A percentile compares a stretch with the other conserved stretches of the same genome.
Evolutionary conservation across 345 rosid species (phyloP).

Genomic region (Odontarrhena argentea): DNA sequence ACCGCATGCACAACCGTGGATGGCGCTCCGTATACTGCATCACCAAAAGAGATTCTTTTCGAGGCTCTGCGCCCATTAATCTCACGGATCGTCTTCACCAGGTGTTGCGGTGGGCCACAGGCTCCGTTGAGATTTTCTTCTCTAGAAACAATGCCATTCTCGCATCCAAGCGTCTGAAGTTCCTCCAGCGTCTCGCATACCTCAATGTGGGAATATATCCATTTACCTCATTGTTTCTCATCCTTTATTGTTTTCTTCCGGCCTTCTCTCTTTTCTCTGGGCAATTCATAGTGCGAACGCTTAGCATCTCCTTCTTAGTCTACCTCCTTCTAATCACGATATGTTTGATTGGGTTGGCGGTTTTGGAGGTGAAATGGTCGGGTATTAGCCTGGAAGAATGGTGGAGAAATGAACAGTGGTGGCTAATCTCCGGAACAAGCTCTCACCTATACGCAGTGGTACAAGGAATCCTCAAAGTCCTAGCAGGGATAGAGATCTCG

Average conservation of each 20-base stretch:
- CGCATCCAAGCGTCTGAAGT: slow-evolving; percentile 59
- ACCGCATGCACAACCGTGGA: slow-evolving; percentile 97
- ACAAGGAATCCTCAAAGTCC: slow-evolving; percentile 80
- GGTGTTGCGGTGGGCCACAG: slow-evolving; percentile 96
- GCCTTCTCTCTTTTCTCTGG: slow-evolving; percentile 95
- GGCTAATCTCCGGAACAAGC: slow-evolving; percentile 94
- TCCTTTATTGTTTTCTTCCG: slow-evolving; percentile 91
- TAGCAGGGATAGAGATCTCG: slow-evolving; percentile 92
- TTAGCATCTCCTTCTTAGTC: slow-evolving; percentile 57
- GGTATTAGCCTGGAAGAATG: slow-evolving; percentile 85
- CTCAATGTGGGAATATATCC: slow-evolving; percentile 95
- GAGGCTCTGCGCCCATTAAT: slow-evolving; percentile 93
- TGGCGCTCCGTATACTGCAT: slow-evolving; percentile 94
- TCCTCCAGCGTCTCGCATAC: slow-evolving; percentile 85
- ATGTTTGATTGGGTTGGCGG: slow-evolving; percentile 67
- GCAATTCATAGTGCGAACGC: slow-evolving; percentile 69
- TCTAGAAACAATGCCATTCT: slow-evolving; percentile 89
- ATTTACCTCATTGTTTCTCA: slow-evolving; percentile 82
- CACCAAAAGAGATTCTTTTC: slow-evolving; percentile 83
- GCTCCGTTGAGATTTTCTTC: slow-evolving; percentile 94
- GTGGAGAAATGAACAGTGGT: slow-evolving; percentile 99
- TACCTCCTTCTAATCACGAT: slow-evolving; percentile 68
- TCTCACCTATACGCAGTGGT: slow-evolving; percentile 85
- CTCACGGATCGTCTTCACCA: slow-evolving; percentile 94
- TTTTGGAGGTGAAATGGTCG: slow-evolving; percentile 88